These are phyloP conservation scores for Cochlearia excelsa DNA, from an alignment of 345 rosid genomes.

Conservation along the genomic window DNA sequence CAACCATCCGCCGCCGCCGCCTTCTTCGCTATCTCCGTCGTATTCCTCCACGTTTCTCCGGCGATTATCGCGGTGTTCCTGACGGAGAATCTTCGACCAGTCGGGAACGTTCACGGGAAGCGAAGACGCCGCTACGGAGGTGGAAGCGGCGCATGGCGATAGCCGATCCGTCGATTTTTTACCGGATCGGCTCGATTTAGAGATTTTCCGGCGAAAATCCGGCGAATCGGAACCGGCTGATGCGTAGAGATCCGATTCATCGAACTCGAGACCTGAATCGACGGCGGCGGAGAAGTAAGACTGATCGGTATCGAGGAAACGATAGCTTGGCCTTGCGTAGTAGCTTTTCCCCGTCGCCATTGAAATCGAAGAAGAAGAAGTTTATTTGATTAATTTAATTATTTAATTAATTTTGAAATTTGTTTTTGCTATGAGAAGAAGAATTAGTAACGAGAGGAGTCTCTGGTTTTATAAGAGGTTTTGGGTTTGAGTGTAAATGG, in stretches of 20 bases:
- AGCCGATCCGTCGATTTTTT: neutral
- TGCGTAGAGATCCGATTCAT: slow-evolving; percentile 32
- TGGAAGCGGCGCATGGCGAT: neutral
- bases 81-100: slow-evolving; percentile 36
- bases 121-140: slow-evolving; percentile 4
- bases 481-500: slow-evolving; percentile 6
- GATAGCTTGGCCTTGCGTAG: slow-evolving; percentile 39
- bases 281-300: neutral
- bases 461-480: slow-evolving; percentile 21
- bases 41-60: slow-evolving; percentile 17
- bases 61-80: slow-evolving; percentile 9
- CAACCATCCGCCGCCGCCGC: slow-evolving; percentile 15
- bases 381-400: neutral
- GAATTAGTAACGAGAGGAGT: slow-evolving; percentile 7
- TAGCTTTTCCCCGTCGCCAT: slow-evolving; percentile 55
- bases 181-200: neutral
- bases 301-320: slow-evolving; percentile 35
- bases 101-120: slow-evolving; percentile 34
- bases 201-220: slow-evolving; percentile 18
- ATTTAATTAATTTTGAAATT: neutral
- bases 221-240: slow-evolving; percentile 10
- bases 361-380: slow-evolving; percentile 17
- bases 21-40: neutral
- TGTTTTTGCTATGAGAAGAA: slow-evolving; percentile 5
- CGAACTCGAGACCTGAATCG: slow-evolving; percentile 33